Evolutionary conservation across 1,284 basidiomycete genomes (phyloP).

Genomic region (Vanrija pseudolonga): DNA sequence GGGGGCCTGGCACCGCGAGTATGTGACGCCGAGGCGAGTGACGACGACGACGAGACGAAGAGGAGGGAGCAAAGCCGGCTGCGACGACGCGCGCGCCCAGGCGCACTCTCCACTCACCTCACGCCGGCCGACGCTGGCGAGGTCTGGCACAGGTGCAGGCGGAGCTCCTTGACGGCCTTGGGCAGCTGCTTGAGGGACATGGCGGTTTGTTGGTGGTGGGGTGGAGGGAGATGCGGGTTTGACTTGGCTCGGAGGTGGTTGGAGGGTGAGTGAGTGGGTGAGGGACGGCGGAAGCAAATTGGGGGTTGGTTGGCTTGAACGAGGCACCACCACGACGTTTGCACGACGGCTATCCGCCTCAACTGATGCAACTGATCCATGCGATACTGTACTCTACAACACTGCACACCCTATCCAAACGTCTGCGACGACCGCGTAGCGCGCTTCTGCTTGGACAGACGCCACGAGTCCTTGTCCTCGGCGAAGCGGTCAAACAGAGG

Average conservation of each 20-base stretch:
- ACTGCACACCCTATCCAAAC: constrained; percentile 22
- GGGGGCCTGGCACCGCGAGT: too few relatives aligned
- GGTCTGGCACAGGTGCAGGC: constrained; percentile 80
- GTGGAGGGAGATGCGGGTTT: background rate
- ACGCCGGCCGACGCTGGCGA: constrained; percentile 73
- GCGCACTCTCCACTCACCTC: constrained; percentile 57
- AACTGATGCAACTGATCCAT: too few relatives aligned
- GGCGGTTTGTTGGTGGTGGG: constrained; percentile 4
- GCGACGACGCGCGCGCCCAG: background rate
- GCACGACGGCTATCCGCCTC: too few relatives aligned
- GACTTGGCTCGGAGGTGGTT: too few relatives aligned
- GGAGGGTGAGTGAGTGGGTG: too few relatives aligned
- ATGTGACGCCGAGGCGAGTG: too few relatives aligned
- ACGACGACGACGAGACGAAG: background rate
- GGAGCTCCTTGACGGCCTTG: constrained; percentile 76
- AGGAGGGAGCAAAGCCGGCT: background rate
- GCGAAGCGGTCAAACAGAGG: constrained; percentile 56
- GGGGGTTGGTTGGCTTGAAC: too few relatives aligned
- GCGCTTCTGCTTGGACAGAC: constrained; percentile 45
- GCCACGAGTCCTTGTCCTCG: constrained; percentile 52
- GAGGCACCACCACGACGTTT: too few relatives aligned
- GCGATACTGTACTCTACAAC: too few relatives aligned
- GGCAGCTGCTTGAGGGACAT: constrained; percentile 65
- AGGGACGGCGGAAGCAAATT: too few relatives aligned
- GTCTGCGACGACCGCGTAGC: constrained; percentile 44